Base-by-base conservation (phyloP, 2,329 filamentous ascomycete genomes). In the Tolypocladium endophyticum region DNA sequence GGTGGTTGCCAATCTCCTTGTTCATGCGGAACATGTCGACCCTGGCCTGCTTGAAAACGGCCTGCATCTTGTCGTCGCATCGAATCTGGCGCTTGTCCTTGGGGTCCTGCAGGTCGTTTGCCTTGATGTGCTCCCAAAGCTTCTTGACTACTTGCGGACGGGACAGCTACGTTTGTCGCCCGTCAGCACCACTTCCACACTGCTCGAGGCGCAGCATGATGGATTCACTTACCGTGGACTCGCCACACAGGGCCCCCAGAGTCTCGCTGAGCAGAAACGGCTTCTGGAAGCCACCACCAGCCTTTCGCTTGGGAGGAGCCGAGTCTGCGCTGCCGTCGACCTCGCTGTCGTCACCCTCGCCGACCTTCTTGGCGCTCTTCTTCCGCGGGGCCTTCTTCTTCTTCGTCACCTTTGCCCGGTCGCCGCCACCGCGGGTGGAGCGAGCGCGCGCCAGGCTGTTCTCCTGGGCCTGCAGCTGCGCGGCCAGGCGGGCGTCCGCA, bases 21-120 rank as follows among this genome's bases (percentile, higher is more conserved):
- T 96, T 97, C 93, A 99, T 97, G 66, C 91, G 92, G 74, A 99
- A 99, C 94, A 99, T 99, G 75, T 97, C 91, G 56, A 99, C 89
- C 69, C 84, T 89, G 68, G 92, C 85, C 69, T 89, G 84, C 73
- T 96, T 96, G 78, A 99, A 99, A 9, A 99, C 89, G 8, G 89
- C 88, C 62, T 90, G 87, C 88, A 99, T 88, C 66, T 85, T 86
- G 30, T 96, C 90, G 74, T 99, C 94, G 76, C 94, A 99, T 35
- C 85, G 79, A 64, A 99, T 99, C 66, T 96, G 91, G 28, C 94
- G 89, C 73, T 92, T 93, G 77, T 99, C 93, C 64, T 74, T 85
- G 0, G 92, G 93, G 66, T 97, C 92, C 74, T 99, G 94, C 7
- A 99, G 85, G 47, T 92, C 83, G 65, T 92, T 87, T 61, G 81